Evolutionary conservation across 768 basidiomycete species (phyloP), one percentile per base, ranked within the genome.

Genomic region (Calocybe indica): DNA sequence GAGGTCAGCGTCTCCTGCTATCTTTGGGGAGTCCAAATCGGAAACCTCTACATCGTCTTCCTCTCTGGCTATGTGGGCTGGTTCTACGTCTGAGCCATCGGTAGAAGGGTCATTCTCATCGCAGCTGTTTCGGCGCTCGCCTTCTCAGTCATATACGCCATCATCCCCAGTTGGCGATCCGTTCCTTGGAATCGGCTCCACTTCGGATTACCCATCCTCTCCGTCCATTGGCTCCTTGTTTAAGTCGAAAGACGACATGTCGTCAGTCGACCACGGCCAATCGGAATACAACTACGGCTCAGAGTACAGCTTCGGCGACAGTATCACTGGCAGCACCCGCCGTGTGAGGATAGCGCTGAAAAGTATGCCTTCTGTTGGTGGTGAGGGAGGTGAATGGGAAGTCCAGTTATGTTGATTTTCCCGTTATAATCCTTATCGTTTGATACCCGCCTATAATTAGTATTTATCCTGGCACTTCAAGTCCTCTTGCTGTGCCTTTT

Each of bases 381-480:
- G 75, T 52, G 81, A 83, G 61, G 82, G 82, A 40, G 85, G 84
- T 51, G 85, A 86, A 67, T 87, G 85, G 85, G 85, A 88, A 62
- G 83, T 88, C 40, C 78, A 84, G 60, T 69, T 86, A 44, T 85
- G 82, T 63, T 85, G 66, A 70, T 50, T 50, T 46, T 49, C 45
- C 42, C 46, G 40, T 31, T 31, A 37, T 22, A 22, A 22, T 22
- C 4, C 22, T 22, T 22, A 22, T 22, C 22, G 22, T 22, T 22
- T 22, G 22, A 22, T 22, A 22, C 22, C 22, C 22, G 22, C 22
- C 22, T 22, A 22, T 22, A 22, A 22, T 22, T 4, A 22, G 22
- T 22, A 22, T 22, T 22, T 22, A 22, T 22, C 22, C 22, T 22
- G 22, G 22, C 22, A 1, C 22, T 22, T 22, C 22, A 22, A 22